phyloP scores from a whole-genome alignment of 805 yeast genomes.

The Sugiyamaella marilandica region DNA sequence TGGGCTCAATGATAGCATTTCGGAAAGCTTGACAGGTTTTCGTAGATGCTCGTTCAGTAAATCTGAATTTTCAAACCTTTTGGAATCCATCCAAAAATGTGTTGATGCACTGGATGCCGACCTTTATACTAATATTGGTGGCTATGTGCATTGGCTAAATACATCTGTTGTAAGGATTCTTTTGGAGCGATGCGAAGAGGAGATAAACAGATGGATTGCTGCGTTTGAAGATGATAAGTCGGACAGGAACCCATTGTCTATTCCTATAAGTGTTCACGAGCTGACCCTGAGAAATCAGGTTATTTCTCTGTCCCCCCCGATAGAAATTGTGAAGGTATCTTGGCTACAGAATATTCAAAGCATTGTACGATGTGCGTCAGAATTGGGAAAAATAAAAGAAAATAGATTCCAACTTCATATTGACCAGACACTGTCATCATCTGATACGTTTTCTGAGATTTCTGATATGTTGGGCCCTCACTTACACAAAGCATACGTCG shows the following conservation, averaged over 20 bases:
- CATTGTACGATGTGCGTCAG: slow-evolving; percentile 9
- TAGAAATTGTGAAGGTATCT: slow-evolving; percentile 21
- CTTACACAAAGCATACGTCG: slow-evolving; percentile 23
- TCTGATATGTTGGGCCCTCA: slow-evolving; percentile 12
- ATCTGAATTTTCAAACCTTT: slow-evolving; percentile 16
- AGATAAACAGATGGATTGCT: slow-evolving; percentile 25
- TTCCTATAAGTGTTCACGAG: slow-evolving; percentile 20
- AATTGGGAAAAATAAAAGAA: neutral
- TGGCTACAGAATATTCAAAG: slow-evolving; percentile 21
- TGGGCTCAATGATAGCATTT: slow-evolving; percentile 29
- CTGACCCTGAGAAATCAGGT: slow-evolving; percentile 27
- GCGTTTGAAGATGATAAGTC: slow-evolving; percentile 6
- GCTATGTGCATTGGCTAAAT: slow-evolving; percentile 36
- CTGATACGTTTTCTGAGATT: slow-evolving; percentile 11
- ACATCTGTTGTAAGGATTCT: slow-evolving; percentile 29
- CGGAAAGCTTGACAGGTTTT: slow-evolving; percentile 25
- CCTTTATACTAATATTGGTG: slow-evolving; percentile 34
- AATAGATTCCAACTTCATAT: neutral
- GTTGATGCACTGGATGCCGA: slow-evolving; percentile 37
- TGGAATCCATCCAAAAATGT: slow-evolving; percentile 34
- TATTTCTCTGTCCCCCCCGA: slow-evolving; percentile 28
- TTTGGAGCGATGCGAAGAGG: slow-evolving; percentile 25
- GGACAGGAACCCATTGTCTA: neutral
- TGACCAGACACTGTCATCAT: neutral
- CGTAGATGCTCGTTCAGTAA: slow-evolving; percentile 27